Evolutionary conservation across 805 yeast genomes (phyloP).

Genomic region (Candida yuanshanica): DNA sequence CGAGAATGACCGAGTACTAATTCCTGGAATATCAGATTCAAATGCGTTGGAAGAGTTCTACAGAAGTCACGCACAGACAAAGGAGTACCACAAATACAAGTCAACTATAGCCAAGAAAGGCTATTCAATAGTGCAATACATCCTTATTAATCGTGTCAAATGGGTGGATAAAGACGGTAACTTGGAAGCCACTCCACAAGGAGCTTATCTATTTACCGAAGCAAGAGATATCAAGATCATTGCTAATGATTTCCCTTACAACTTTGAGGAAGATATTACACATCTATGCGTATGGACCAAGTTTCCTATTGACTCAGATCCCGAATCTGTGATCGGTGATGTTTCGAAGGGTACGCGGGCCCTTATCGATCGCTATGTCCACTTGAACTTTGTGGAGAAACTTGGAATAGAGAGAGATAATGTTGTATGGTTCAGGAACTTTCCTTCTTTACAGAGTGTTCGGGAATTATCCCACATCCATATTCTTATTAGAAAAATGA

Average conservation of each 20-base stretch:
- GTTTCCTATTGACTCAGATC: slow-evolving; percentile 34
- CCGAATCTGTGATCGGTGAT: slow-evolving; percentile 46
- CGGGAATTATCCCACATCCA: slow-evolving; percentile 66
- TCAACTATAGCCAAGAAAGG: slow-evolving; percentile 27
- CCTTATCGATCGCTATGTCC: slow-evolving; percentile 44
- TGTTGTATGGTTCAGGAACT: slow-evolving; percentile 62
- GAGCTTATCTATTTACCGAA: slow-evolving; percentile 21
- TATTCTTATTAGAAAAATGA: slow-evolving; percentile 37
- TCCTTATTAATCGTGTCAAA: slow-evolving; percentile 40
- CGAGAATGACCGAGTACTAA: background rate
- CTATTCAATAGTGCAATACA: slow-evolving; percentile 40
- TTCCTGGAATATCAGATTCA: slow-evolving; percentile 5
- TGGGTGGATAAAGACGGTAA: slow-evolving; percentile 39
- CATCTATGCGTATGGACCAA: slow-evolving; percentile 71
- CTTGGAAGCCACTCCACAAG: slow-evolving; percentile 9
- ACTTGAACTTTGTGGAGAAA: slow-evolving; percentile 33
- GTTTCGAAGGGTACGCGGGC: slow-evolving; percentile 31
- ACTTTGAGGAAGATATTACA: slow-evolving; percentile 41
- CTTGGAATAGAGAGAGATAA: slow-evolving; percentile 31
- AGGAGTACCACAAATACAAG: slow-evolving; percentile 43
- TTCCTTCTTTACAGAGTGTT: slow-evolving; percentile 65
- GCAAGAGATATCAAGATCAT: slow-evolving; percentile 35
- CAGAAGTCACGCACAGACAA: slow-evolving; percentile 40
- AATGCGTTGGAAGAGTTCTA: slow-evolving; percentile 23
- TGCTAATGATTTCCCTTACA: slow-evolving; percentile 63